Evolutionary conservation across 2,329 filamentous ascomycete genomes (phyloP), one percentile per base, ranked within the genome.

Genomic region (Aspergillus novoparasiticus): DNA sequence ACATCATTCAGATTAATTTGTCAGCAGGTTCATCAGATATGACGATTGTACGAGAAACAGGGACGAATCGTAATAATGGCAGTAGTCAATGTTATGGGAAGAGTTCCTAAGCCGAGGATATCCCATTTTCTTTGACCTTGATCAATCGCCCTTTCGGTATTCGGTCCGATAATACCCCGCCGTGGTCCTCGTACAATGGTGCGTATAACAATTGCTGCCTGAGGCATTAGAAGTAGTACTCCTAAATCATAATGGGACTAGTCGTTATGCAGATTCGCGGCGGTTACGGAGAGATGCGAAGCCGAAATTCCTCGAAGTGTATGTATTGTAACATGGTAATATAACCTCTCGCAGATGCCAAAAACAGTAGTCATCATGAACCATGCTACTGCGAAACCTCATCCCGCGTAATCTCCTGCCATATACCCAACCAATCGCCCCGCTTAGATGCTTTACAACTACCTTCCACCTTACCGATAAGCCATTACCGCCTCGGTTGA

Each of bases 401-500:
- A 39, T 46, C 34, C 23, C 26, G 28, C n/a, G 39, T 51, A 26
- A 56, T 51, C 46, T 54, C 51, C 59, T 36, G 45, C 36, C 43
- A 46, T 45, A n/a, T 36, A 2, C 26, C 45, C 6, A 16, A 16
- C 54, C 50, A 48, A 21, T 32, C 23, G 10, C 45, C 50, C 45
- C 59, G 30, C 36, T 48, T 39, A 60, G 64, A 34, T 28, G 64
- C 46, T 74, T 78, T 61, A 73, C 72, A 23, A 65, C 68, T 36
- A 62, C 59, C 34, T 66, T 71, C 19, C 59, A 67, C 8, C 60
- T 68, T 23, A 56, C 66, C 46, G 76, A 77, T 21, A 91, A 90
- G 74, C 85, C 86, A 59, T 83, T 96, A 73, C 94, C 94, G 1
- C 89, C 93, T 6, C 88, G 93, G 4, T 89, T 90, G 16, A 86